These are phyloP conservation scores for Leccinum boreale DNA, from an alignment of 768 basidiomycete species.

Conservation along the genomic window DNA sequence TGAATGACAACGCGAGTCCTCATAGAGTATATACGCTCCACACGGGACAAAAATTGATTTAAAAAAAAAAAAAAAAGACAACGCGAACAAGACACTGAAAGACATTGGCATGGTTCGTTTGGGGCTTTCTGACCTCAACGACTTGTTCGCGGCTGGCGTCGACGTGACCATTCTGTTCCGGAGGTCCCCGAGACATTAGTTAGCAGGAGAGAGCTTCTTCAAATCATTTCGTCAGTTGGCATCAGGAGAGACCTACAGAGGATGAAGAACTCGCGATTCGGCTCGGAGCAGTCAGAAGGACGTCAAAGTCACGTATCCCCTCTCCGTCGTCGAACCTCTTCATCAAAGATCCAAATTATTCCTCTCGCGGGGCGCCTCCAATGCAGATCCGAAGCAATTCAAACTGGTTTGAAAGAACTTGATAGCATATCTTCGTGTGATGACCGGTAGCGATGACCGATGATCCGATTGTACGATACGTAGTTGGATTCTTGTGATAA, in stretches of 20 bases:
- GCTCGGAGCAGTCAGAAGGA: slow-evolving; percentile 4
- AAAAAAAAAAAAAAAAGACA: too few relatives aligned
- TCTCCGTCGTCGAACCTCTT: slow-evolving; percentile 53
- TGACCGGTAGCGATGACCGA: background rate
- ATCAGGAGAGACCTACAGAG: slow-evolving; percentile 40
- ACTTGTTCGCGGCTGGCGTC: too few relatives aligned
- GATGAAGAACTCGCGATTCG: slow-evolving; percentile 39
- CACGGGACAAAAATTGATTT: too few relatives aligned
- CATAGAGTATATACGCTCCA: too few relatives aligned
- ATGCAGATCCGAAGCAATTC: slow-evolving; percentile 21
- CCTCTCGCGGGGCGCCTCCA: slow-evolving; percentile 37
- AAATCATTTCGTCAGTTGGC: slow-evolving; percentile 61
- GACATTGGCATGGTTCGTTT: too few relatives aligned
- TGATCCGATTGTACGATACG: background rate
- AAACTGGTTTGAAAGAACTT: background rate
- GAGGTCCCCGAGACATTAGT: too few relatives aligned
- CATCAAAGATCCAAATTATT: slow-evolving; percentile 62
- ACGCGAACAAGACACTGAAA: too few relatives aligned
- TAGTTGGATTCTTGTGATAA: background rate
- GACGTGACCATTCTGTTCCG: too few relatives aligned
- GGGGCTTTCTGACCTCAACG: too few relatives aligned
- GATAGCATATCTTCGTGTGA: too few relatives aligned
- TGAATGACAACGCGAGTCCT: too few relatives aligned
- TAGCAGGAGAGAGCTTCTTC: too few relatives aligned
- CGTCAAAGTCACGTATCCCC: slow-evolving; percentile 16